Evolutionary conservation across 169 alveolate species (phyloP).

Genomic region (Plasmodium vinckei): DNA sequence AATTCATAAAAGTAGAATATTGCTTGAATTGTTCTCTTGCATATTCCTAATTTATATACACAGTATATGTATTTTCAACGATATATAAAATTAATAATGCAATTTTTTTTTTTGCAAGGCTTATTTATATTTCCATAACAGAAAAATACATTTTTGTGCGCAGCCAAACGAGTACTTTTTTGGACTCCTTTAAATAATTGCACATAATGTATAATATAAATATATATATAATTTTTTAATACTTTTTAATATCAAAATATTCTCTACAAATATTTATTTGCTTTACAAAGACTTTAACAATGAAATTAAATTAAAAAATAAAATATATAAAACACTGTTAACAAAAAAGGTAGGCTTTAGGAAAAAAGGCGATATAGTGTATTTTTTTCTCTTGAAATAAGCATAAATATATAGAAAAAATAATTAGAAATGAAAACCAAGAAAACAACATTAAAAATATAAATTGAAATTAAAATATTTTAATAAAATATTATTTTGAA

Average conservation of each 20-base stretch:
- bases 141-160: no score
- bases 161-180: not conserved
- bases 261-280: not conserved
- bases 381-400: not conserved
- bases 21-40: no score
- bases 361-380: not conserved
- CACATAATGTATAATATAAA: not conserved
- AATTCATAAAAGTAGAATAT: no score
- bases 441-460: not conserved
- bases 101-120: no score
- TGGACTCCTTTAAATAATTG: constrained; percentile 2
- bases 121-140: no score
- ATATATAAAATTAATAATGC: no score
- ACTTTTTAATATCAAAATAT: not conserved
- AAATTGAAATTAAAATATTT: no score
- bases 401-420: not conserved
- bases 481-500: not conserved
- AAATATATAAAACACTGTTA: not conserved
- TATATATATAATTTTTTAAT: not conserved
- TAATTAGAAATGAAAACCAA: not conserved
- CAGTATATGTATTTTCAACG: no score
- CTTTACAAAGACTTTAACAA: not conserved
- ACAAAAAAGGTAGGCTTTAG: not conserved
- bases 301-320: not conserved
- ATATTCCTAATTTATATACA: no score